Base-by-base conservation (phyloP, 306 rosid genomes). In the Inga leiocalycina region DNA sequence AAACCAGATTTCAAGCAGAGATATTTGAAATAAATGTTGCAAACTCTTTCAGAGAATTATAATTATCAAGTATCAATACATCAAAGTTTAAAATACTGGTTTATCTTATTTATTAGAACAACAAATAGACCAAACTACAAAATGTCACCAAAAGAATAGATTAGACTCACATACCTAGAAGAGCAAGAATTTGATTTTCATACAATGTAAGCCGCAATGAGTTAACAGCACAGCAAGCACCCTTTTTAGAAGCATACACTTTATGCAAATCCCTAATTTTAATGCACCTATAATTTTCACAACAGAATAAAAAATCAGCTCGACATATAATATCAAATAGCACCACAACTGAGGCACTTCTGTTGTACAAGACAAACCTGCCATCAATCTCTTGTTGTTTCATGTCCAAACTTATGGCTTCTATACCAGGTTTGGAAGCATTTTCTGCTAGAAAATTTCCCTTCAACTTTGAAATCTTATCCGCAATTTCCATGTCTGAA, bases 111-210 rank as follows among this genome's bases (percentile, higher is more conserved):
- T 35, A 71, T 14, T 11, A 56, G 27, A 35, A 62, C 9, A 54
- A 57, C 14, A 46, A 59, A 62, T 45, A 48, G 24, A 48, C 22
- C 16, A 22, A n/a, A 65, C 46, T 27, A 16, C n/a, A 44, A 45
- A 56, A 62, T 59, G 65, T 43, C 54, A 41, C 59, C 56, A 32
- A 65, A 56, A 1, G 15, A 59, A 77, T 37, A 70, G 35, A 72
- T 70, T 39, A 72, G 77, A 73, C 27, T 74, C 44, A 77, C 93
- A 66, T 78, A 95, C 99, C 99, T 80, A 95, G 89, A 89, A 95
- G 99, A 80, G 98, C 99, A 85, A 95, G 96, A 90, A 95, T 92
- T 88, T 95, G 99, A 85, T 91, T 94, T 91, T 95, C 98, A 79
- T 95, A 95, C 82, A 95, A 88, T 65, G 94, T 91, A 84, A 93